Percentiles rank a stretch among this genome's conserved stretches.
phyloP scores from a whole-genome alignment of 495 filamentous ascomycete genomes.

The Penicillium cinerascens region DNA sequence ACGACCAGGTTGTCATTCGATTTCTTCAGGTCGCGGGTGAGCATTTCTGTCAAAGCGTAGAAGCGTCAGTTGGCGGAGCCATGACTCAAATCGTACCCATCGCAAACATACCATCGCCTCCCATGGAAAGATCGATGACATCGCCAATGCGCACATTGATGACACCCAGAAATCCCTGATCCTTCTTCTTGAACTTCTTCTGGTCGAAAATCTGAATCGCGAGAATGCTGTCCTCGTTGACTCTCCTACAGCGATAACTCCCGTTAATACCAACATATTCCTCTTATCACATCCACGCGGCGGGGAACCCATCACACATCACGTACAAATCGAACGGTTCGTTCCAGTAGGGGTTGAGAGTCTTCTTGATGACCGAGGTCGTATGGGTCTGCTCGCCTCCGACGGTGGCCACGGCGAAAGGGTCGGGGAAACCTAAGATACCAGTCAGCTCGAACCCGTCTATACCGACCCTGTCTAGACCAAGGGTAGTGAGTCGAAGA shows the following conservation, averaged over 20 bases:
- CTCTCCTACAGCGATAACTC: constrained; percentile 54
- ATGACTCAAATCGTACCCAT: constrained; percentile 1
- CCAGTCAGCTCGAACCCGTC: constrained; percentile 16
- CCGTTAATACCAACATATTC: constrained; percentile 2
- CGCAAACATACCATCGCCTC: constrained; percentile 76
- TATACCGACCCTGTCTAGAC: neutral
- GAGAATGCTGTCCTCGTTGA: constrained; percentile 90
- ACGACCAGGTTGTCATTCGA: constrained; percentile 97
- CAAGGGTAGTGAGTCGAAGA: too few species aligned
- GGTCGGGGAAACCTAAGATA: constrained; percentile 84
- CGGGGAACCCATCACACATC: constrained; percentile 20
- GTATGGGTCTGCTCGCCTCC: constrained; percentile 96
- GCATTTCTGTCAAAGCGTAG: constrained; percentile 66
- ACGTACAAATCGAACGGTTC: constrained; percentile 95
- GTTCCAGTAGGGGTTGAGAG: constrained; percentile 98
- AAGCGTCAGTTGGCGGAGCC: constrained; percentile 10
- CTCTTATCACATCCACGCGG: constrained; percentile 19
- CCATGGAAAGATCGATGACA: constrained; percentile 83
- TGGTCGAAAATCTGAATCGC: constrained; percentile 99
- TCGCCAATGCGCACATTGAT: constrained; percentile 95
- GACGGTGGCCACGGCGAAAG: constrained; percentile 95
- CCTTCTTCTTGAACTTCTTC: constrained; percentile 99
- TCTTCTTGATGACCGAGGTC: constrained; percentile 92
- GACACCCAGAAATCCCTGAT: constrained; percentile 95
- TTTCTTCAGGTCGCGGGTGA: constrained; percentile 97